These are phyloP conservation scores for Akanthomyces muscarius DNA, from an alignment of 2,329 filamentous ascomycete species.

Conservation along the genomic window DNA sequence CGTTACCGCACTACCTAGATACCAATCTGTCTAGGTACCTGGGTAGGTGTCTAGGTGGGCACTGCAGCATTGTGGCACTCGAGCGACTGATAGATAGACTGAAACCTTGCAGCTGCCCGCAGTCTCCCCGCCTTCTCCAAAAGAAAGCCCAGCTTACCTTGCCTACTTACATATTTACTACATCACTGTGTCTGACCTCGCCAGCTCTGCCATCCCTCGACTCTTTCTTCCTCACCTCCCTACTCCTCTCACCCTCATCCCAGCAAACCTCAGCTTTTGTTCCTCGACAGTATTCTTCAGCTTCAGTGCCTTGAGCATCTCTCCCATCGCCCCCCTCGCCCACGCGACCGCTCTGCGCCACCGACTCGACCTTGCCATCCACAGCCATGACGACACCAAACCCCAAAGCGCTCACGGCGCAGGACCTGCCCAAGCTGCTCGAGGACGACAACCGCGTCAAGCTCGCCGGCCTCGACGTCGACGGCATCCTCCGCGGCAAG, in stretches of 20 bases:
- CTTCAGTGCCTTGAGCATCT: not conserved
- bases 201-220: not conserved
- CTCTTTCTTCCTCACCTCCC: not conserved
- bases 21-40: too few relatives aligned
- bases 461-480: constrained; percentile 71
- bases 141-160: constrained; percentile 3
- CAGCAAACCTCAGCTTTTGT: not conserved
- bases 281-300: not conserved
- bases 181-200: not conserved
- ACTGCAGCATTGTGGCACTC: too few relatives aligned
- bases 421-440: constrained; percentile 60
- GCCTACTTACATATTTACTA: not conserved
- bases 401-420: constrained; percentile 43
- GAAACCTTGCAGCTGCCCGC: constrained; percentile 3
- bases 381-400: constrained; percentile 19
- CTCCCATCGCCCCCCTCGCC: not conserved
- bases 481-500: constrained; percentile 74
- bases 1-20: too few relatives aligned
- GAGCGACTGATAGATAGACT: not conserved
- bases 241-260: not conserved
- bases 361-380: not conserved
- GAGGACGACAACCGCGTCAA: constrained; percentile 30
- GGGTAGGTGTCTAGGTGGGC: too few relatives aligned
- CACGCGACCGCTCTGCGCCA: not conserved
- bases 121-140: constrained; percentile 11